A percentile compares a stretch with the other conserved stretches of the same genome.
These are phyloP conservation scores for Phytophthora kernoviae DNA, from an alignment of 352 stramenopile species.

Conservation along the genomic window DNA sequence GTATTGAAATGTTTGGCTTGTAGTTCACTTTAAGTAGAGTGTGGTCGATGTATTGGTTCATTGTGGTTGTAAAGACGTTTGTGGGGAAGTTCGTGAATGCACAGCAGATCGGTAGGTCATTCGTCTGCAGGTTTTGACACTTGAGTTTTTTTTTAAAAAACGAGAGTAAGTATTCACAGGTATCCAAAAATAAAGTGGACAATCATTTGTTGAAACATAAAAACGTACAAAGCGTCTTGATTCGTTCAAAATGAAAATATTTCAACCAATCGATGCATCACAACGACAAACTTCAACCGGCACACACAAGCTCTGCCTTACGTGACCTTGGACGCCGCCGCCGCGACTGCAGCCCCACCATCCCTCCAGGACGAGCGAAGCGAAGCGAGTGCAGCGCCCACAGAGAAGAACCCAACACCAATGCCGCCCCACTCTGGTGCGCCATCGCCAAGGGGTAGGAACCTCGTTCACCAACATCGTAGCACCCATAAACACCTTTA, in stretches of 20 bases:
- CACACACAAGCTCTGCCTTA: too few species aligned
- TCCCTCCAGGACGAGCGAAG: conserved; percentile 52
- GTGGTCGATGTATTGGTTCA: conserved; percentile 80
- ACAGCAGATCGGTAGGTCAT: too few species aligned
- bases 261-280: conserved; percentile 9
- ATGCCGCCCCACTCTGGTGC: conserved; percentile 82
- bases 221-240: conserved; percentile 14
- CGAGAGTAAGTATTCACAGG: conserved; percentile 35
- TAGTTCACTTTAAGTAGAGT: conserved; percentile 74
- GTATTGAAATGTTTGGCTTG: too few species aligned
- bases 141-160: too few species aligned
- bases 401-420: conserved; percentile 68
- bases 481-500: conserved; percentile 91
- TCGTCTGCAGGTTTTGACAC: conserved; percentile 14
- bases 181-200: background rate
- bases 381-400: conserved; percentile 69
- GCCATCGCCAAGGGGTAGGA: conserved; percentile 92
- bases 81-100: conserved; percentile 13
- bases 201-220: conserved; percentile 18
- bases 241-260: conserved; percentile 14
- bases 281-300: conserved; percentile 16
- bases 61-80: conserved; percentile 5
- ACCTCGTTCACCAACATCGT: conserved; percentile 96
- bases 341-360: conserved; percentile 31
- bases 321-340: conserved; percentile 25